A percentile compares a stretch with the other conserved stretches of the same genome.
Conservation (phyloP, 2,329 filamentous ascomycete genomes). For the Diaporthe destruens region DNA sequence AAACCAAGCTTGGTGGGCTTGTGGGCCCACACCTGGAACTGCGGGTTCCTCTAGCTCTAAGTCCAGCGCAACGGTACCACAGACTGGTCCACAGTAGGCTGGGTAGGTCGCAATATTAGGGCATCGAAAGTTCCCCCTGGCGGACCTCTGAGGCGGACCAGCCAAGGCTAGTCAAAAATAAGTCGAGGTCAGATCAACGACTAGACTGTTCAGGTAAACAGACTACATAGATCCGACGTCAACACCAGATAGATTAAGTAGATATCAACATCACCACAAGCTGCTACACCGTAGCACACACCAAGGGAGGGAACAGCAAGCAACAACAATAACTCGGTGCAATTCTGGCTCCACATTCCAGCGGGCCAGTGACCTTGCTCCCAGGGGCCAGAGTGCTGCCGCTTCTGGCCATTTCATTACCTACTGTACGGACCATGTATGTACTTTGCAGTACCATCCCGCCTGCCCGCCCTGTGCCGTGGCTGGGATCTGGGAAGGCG, state of each 20-base stretch:
- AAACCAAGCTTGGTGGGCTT: not conserved
- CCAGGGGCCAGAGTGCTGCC: not conserved
- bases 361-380: not conserved
- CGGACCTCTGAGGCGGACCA: not conserved
- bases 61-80: conserved; percentile 7
- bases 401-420: not conserved
- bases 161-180: not conserved
- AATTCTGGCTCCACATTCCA: conserved; percentile 9
- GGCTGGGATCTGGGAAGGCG: not conserved
- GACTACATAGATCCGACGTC: not conserved
- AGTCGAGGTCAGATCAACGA: too few species aligned
- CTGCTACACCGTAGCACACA: not conserved
- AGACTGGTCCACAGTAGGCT: not conserved
- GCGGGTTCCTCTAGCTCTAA: conserved; percentile 5
- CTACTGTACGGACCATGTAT: too few species aligned
- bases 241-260: not conserved
- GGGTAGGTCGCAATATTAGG: not conserved
- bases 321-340: not conserved
- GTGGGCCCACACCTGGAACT: conserved; percentile 4
- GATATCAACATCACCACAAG: not conserved
- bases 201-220: too few species aligned
- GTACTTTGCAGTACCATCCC: conserved; percentile 3
- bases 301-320: not conserved
- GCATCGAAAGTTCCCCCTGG: not conserved
- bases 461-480: conserved; percentile 14